Evolutionary conservation across 176 grass and related monocot genomes (phyloP), one percentile per base, ranked within the genome.

Genomic region (Oryza glaberrima): DNA sequence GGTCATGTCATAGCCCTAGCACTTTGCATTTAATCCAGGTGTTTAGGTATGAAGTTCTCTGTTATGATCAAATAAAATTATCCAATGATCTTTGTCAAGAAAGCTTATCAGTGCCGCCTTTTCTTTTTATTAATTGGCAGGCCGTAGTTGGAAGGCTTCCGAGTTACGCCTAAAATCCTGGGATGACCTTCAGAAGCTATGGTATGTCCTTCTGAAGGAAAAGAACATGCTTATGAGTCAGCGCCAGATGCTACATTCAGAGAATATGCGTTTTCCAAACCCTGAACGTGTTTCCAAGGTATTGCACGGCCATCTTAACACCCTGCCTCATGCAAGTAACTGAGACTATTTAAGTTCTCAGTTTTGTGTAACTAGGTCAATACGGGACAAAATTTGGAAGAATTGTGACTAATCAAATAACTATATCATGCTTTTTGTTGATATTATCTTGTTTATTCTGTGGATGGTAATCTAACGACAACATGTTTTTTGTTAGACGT

Each of bases 171-270:
- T 98, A 13, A 98, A 98, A 80, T 98, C 96, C 22, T 98, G 96
- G 96, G 96, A 95, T 78, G 93, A 94, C 71, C 92, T 98, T 84
- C 83, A 98, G 10, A 98, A 98, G 83, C 63, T 98, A n/a, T 98
- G 96, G 93, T 95, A 87, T 67, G 96, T 95, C 34, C 87, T 98
- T 72, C 71, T 94, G 16, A 98, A 98, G 84, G 96, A 98, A 86
- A 98, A 98, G 78, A 95, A 98, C 85, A 88, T 98, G 96, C 88
- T 98, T 52, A 92, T 98, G 93, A 86, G 81, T 83, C 96, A 98
- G 65, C 86, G 93, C 60, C 96, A 98, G 81, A 98, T 98, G 93
- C 78, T 98, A 20, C 2, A 88, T 51, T 52, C 93, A 68, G 93
- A 98, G 67, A 98, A 84, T 44, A 78, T 98, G 69, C 77, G 66